Conservation (phyloP, 78 protist genomes). For the Guillardia theta region DNA sequence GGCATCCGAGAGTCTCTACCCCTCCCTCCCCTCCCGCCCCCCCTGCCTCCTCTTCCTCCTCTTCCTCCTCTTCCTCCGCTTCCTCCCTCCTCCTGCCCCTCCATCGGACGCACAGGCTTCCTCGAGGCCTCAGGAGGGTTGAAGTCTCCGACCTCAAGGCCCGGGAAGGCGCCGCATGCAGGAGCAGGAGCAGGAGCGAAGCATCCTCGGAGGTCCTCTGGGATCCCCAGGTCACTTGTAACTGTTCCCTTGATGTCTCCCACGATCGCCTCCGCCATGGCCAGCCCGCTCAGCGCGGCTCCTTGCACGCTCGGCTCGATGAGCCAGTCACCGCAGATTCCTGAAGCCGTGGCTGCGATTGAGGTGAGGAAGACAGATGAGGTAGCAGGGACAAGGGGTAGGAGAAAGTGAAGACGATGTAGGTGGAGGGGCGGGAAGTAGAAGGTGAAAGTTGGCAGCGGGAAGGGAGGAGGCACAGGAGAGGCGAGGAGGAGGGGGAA, state of each 20-base stretch:
- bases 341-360: too few relatives aligned
- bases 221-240: background rate
- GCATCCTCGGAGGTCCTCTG: background rate
- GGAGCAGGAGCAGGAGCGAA: background rate
- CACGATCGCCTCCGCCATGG: background rate
- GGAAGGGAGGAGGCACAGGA: too few relatives aligned
- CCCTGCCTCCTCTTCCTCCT: background rate
- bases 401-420: too few relatives aligned
- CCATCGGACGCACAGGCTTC: background rate
- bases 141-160: background rate
- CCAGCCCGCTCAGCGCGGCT: background rate
- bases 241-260: background rate
- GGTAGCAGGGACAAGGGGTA: too few relatives aligned
- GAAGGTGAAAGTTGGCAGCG: too few relatives aligned
- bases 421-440: too few relatives aligned
- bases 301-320: background rate
- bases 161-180: conserved; percentile 6
- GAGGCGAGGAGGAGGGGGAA: too few relatives aligned
- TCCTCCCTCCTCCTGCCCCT: background rate
- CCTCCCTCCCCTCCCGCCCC: background rate
- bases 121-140: background rate
- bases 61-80: background rate
- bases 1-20: too few relatives aligned
- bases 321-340: background rate
- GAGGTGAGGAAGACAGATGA: too few relatives aligned